Conservation (phyloP, 2,329 filamentous ascomycete species). For the Stylonectria norvegica region DNA sequence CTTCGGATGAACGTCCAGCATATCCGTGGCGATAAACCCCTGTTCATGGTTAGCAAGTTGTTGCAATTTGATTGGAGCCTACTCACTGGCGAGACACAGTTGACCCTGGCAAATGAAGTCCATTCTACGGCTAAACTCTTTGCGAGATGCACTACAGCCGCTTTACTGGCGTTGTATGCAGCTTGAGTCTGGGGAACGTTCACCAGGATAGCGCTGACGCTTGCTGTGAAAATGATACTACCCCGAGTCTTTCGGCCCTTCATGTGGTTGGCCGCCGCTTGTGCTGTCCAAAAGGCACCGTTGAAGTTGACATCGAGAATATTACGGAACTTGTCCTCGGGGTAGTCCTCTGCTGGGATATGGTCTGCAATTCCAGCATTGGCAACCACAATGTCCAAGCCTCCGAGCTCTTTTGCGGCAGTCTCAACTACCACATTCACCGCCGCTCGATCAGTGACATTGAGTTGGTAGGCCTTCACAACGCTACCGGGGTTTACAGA, state of each 20-base stretch:
- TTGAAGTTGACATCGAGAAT: slow-evolving; percentile 40
- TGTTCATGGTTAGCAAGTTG: not conserved
- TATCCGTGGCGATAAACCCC: slow-evolving; percentile 21
- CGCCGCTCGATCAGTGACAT: slow-evolving; percentile 31
- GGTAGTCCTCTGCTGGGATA: slow-evolving; percentile 37
- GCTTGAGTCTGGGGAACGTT: slow-evolving; percentile 40
- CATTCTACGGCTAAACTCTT: slow-evolving; percentile 43
- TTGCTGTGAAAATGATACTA: slow-evolving; percentile 40
- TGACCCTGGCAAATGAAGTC: slow-evolving; percentile 40
- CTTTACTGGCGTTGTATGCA: slow-evolving; percentile 43
- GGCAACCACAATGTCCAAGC: slow-evolving; percentile 40
- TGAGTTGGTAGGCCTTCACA: slow-evolving; percentile 36
- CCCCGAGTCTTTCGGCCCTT: slow-evolving; percentile 31
- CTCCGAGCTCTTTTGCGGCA: slow-evolving; percentile 35
- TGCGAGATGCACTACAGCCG: slow-evolving; percentile 38
- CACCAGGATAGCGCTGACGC: slow-evolving; percentile 38
- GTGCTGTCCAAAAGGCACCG: slow-evolving; percentile 42
- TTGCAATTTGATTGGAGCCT: not conserved
- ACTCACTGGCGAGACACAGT: slow-evolving; percentile 37
- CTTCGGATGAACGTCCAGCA: slow-evolving; percentile 21
- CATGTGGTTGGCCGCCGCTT: slow-evolving; percentile 38
- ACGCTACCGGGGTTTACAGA: slow-evolving; percentile 6
- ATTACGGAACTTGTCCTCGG: slow-evolving; percentile 35
- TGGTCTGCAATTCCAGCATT: slow-evolving; percentile 40
- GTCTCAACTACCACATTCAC: slow-evolving; percentile 26